Evolutionary conservation across 257 asterid species (phyloP).

Genomic region (Solanum medicagineum): DNA sequence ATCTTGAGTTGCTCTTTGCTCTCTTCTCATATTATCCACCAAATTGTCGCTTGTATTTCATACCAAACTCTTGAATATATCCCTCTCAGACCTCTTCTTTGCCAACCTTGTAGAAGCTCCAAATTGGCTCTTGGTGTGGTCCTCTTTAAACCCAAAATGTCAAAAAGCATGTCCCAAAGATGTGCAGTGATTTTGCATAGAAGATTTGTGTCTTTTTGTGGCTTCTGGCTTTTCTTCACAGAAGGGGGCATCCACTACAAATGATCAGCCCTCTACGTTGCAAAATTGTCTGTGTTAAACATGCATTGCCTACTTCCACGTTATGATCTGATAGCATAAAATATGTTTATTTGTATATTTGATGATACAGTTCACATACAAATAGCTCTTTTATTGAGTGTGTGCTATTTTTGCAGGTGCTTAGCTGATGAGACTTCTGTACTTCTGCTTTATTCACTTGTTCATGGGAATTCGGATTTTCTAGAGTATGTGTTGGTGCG

Average conservation of each 20-base stretch:
- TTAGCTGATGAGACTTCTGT: constrained; percentile 80
- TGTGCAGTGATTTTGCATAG: neutral
- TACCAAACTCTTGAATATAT: neutral
- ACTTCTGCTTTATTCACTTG: constrained; percentile 81
- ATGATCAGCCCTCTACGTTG: neutral
- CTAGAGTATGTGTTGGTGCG: constrained; percentile 97
- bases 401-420: constrained; percentile 39
- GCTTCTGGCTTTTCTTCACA: neutral
- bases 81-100: neutral
- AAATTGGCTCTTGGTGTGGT: neutral
- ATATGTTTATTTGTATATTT: neutral
- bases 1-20: neutral
- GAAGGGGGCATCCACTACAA: neutral
- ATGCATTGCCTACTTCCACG: neutral
- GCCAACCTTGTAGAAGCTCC: neutral
- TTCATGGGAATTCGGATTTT: constrained; percentile 89
- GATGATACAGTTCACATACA: neutral
- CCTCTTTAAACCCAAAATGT: neutral
- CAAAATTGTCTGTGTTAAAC: neutral
- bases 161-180: neutral
- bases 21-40: neutral
- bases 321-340: neutral
- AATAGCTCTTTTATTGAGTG: neutral
- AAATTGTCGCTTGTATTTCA: neutral
- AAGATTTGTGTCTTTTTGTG: neutral